Evolutionary conservation across 306 rosid species (phyloP).

Genomic region (Styphnolobium japonicum): DNA sequence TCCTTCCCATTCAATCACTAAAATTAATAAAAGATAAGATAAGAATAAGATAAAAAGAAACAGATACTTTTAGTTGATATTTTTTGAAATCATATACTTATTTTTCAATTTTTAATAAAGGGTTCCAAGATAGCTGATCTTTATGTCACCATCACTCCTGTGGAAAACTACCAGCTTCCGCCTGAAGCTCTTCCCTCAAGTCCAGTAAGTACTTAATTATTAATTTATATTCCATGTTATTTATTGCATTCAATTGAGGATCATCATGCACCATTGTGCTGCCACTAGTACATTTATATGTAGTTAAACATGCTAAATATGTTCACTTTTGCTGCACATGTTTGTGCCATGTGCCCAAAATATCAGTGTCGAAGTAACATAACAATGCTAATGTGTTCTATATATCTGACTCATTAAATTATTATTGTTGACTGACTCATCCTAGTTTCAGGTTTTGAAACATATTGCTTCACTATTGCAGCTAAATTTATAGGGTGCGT

Average conservation of each 20-base stretch:
- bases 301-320: background rate
- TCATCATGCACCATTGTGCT: background rate
- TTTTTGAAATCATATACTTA: background rate
- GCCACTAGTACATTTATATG: background rate
- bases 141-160: conserved; percentile 56
- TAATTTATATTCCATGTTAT: background rate
- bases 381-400: background rate
- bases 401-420: background rate
- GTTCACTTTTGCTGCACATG: background rate
- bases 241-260: background rate
- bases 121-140: conserved; percentile 67
- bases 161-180: conserved; percentile 73
- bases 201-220: conserved; percentile 44
- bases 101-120: conserved; percentile 32
- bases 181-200: conserved; percentile 59
- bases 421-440: background rate
- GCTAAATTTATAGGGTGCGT: background rate
- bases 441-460: conserved; percentile 5
- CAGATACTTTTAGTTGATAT: conserved; percentile 16
- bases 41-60: background rate
- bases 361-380: background rate
- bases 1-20: conserved; percentile 3
- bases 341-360: background rate
- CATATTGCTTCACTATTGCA: background rate
- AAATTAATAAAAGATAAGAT: background rate